Evolutionary conservation across 2,329 filamentous ascomycete genomes (phyloP).

Genomic region (Trichoderma sp.): DNA sequence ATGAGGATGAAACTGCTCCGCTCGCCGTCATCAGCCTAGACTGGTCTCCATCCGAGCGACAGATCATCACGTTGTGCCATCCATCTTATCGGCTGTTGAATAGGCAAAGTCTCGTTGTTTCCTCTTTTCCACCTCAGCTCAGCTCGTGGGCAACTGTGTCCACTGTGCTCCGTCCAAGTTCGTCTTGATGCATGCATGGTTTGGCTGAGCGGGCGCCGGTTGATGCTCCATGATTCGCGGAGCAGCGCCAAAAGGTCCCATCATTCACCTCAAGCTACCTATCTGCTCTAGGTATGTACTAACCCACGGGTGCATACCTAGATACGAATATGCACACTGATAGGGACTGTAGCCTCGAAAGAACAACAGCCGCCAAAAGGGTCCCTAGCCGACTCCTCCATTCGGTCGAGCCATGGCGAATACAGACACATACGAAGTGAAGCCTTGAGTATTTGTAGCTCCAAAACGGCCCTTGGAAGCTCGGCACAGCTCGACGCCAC

Average conservation of each 20-base stretch:
- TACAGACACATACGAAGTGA: neutral
- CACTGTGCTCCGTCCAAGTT: neutral
- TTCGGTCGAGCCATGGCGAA: neutral
- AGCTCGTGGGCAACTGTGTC: neutral
- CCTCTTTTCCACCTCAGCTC: neutral
- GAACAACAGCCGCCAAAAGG: neutral
- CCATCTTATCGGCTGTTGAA: slow-evolving; percentile 4
- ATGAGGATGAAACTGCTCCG: neutral
- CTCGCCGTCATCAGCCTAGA: neutral
- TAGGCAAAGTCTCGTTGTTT: neutral
- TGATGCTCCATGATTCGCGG: neutral
- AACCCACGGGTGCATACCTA: neutral
- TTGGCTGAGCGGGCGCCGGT: neutral
- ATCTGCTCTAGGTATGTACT: neutral
- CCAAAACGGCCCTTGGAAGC: neutral
- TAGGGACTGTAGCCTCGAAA: neutral
- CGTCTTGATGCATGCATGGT: neutral
- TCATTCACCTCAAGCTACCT: neutral
- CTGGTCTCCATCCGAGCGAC: neutral
- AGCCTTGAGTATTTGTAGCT: neutral
- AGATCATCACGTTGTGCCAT: neutral
- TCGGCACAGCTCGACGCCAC: neutral
- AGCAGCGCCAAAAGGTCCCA: neutral
- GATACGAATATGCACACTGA: neutral
- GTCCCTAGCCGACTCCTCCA: neutral